A percentile compares a stretch with the other conserved stretches of the same genome.
These are phyloP conservation scores for Aspergillus chevalieri DNA, from an alignment of 2,329 filamentous ascomycete species.

Conservation along the genomic window DNA sequence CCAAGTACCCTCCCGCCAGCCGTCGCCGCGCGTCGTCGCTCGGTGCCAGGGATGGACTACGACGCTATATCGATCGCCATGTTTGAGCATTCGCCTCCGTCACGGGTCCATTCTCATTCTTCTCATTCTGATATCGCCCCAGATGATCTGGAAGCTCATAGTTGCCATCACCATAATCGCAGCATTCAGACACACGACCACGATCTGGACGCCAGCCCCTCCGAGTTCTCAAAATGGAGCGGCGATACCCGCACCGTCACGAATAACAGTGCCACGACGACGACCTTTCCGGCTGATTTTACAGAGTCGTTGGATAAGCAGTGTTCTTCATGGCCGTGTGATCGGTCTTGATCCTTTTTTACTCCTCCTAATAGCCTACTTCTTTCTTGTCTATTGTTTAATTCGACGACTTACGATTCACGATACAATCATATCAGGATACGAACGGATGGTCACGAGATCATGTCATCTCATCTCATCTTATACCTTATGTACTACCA, in stretches of 20 bases:
- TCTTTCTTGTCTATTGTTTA: not conserved
- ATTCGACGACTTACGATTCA: not conserved
- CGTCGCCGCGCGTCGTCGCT: slow-evolving; percentile 8
- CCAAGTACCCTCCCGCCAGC: not conserved
- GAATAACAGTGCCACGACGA: not conserved
- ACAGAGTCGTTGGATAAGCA: slow-evolving; percentile 10
- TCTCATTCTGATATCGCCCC: slow-evolving; percentile 20
- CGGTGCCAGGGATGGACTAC: slow-evolving; percentile 28
- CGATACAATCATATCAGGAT: not conserved
- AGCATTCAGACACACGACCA: not conserved
- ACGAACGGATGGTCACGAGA: not conserved
- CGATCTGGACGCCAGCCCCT: not conserved
- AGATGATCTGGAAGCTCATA: no score
- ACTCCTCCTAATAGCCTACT: no score
- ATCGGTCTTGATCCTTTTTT: no score
- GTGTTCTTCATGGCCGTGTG: not conserved
- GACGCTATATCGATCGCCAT: slow-evolving; percentile 35
- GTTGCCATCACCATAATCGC: not conserved
- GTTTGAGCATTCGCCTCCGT: slow-evolving; percentile 27
- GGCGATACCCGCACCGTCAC: slow-evolving; percentile 21
- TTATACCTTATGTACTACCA: no score
- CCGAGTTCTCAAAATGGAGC: not conserved
- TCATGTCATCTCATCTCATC: not conserved
- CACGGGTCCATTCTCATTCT: slow-evolving; percentile 12
- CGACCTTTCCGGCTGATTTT: slow-evolving; percentile 19